These are phyloP conservation scores for Escallonia herrerae DNA, from an alignment of 129 eudicot genomes.

Conservation along the genomic window DNA sequence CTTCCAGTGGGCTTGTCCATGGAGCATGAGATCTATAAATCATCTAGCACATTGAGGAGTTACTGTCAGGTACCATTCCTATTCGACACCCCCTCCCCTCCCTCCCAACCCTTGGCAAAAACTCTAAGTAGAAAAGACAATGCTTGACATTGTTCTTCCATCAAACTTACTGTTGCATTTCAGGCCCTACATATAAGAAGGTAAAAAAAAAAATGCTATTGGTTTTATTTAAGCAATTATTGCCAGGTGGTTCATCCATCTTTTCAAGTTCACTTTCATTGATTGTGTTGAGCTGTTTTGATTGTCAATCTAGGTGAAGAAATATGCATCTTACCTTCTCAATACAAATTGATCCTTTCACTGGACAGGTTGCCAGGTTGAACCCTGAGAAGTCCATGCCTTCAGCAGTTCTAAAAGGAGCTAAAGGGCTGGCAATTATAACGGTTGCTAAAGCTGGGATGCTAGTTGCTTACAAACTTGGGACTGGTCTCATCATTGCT, in stretches of 20 bases:
- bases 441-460: constrained; percentile 91
- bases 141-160: too few relatives aligned
- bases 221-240: too few relatives aligned
- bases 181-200: too few relatives aligned
- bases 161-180: too few relatives aligned
- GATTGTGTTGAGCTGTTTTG: too few relatives aligned
- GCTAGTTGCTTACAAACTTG: constrained; percentile 76
- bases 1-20: constrained; percentile 91
- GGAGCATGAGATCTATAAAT: constrained; percentile 95
- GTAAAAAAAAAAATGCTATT: too few relatives aligned
- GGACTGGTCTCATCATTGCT: constrained; percentile 92
- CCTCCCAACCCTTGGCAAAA: too few relatives aligned
- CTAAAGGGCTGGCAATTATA: constrained; percentile 87
- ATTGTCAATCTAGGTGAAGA: too few relatives aligned
- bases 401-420: constrained; percentile 82
- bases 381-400: constrained; percentile 97
- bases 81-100: not conserved
- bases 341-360: not conserved
- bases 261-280: too few relatives aligned
- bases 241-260: too few relatives aligned
- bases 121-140: too few relatives aligned
- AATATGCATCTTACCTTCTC: too few relatives aligned
- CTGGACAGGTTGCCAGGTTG: constrained; percentile 67
- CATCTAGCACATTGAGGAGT: constrained; percentile 65
- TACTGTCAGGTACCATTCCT: constrained; percentile 50